Conservation (phyloP, 2,329 filamentous ascomycete species). For the Xylaria arbuscula region DNA sequence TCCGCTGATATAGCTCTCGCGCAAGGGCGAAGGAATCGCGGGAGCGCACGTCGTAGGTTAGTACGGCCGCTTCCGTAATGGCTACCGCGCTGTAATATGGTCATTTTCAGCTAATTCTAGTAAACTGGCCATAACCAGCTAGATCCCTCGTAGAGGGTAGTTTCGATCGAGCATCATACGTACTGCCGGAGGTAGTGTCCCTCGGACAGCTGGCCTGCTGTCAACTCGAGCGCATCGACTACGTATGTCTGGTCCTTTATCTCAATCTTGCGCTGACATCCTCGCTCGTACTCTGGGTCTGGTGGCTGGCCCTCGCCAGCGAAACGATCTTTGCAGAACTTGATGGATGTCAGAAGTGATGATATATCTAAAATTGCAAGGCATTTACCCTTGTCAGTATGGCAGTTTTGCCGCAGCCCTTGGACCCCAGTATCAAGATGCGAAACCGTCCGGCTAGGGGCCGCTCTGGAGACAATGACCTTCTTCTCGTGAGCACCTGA, state of each 20-base stretch:
- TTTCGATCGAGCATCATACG: no score
- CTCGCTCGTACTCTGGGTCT: constrained; percentile 47
- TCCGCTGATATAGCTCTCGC: constrained; percentile 34
- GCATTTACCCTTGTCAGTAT: constrained; percentile 52
- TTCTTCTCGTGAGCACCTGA: constrained; percentile 41
- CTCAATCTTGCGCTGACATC: constrained; percentile 51
- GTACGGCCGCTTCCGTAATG: constrained; percentile 56
- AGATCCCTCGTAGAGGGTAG: no score
- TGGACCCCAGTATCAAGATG: constrained; percentile 54
- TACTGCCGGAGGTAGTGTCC: constrained; percentile 50
- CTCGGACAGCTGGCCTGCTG: constrained; percentile 49
- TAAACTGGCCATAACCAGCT: no score
- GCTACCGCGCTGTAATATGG: constrained; percentile 44
- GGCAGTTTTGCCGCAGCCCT: constrained; percentile 56
- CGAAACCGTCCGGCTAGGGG: constrained; percentile 52
- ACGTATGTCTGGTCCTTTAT: constrained; percentile 50
- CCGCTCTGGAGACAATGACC: constrained; percentile 31
- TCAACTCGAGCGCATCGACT: constrained; percentile 54
- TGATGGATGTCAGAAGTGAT: constrained; percentile 15
- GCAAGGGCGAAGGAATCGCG: constrained; percentile 44
- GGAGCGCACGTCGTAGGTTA: constrained; percentile 45
- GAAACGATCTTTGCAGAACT: constrained; percentile 52
- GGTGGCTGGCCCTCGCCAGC: constrained; percentile 40
- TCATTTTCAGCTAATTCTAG: no score
- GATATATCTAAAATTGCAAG: constrained; percentile 1